A percentile compares a stretch with the other conserved stretches of the same genome.
Conservation (phyloP, 2,329 filamentous ascomycete genomes). For the Penicillium aurantiogriseum region DNA sequence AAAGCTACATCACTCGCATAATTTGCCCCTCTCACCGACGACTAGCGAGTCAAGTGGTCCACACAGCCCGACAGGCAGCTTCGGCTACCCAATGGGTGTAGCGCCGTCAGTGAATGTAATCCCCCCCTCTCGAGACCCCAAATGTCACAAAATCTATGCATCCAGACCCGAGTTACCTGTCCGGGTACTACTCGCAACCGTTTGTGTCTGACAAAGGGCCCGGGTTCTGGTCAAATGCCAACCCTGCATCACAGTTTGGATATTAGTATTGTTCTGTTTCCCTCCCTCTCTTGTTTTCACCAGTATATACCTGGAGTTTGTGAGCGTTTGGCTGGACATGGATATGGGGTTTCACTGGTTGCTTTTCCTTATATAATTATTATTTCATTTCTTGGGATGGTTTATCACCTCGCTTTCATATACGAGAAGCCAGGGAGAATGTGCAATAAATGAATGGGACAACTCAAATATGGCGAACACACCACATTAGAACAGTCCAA, state of each 20-base stretch:
- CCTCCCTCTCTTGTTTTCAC: background rate
- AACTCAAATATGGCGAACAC: background rate
- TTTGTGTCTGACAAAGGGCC: conserved; percentile 15
- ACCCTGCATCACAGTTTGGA: conserved; percentile 16
- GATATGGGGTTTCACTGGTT: background rate
- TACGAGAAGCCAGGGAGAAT: background rate
- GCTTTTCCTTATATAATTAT: background rate
- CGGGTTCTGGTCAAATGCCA: conserved; percentile 18
- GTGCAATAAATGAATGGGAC: background rate
- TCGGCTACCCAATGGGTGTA: conserved; percentile 14
- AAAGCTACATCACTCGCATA: conserved; percentile 3
- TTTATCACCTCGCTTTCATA: background rate
- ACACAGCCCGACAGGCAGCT: conserved; percentile 17
- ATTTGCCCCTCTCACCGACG: conserved; percentile 19
- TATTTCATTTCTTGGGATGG: background rate
- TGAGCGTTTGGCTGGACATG: conserved; percentile 4
- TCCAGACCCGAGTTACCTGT: conserved; percentile 11
- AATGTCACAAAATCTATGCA: conserved; percentile 12
- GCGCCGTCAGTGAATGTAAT: conserved; percentile 9
- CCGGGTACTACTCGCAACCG: conserved; percentile 17
- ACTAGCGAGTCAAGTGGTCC: conserved; percentile 25
- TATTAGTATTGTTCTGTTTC: conserved; percentile 10
- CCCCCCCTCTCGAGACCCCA: conserved; percentile 9
- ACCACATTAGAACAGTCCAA: background rate
- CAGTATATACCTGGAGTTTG: background rate